Conservation (phyloP, 352 stramenopile genomes). For the Phytophthora megakarya region DNA sequence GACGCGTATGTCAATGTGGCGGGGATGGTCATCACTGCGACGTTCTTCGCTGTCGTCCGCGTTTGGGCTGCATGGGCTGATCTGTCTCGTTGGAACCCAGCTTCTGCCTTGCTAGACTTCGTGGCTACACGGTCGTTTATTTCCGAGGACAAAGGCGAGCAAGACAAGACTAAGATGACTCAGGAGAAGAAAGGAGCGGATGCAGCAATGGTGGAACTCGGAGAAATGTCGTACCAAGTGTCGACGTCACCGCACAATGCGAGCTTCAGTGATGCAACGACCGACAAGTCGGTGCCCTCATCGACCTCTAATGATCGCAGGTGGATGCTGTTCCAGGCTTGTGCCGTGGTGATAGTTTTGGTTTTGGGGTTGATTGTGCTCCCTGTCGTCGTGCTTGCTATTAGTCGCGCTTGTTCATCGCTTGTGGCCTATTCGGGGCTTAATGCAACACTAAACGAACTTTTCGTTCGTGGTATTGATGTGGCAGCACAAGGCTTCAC, state of each 20-base stretch:
- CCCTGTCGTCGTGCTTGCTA: slow-evolving; percentile 19
- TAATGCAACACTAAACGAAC: slow-evolving; percentile 50
- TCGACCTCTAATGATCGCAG: not conserved
- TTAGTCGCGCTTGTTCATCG: slow-evolving; percentile 21
- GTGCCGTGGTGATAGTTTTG: not conserved
- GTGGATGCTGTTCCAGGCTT: not conserved
- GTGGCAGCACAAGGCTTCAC: slow-evolving; percentile 26
- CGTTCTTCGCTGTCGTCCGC: slow-evolving; percentile 29
- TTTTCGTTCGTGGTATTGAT: slow-evolving; percentile 28
- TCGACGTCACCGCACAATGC: slow-evolving; percentile 16
- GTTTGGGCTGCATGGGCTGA: slow-evolving; percentile 29
- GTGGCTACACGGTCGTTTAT: not conserved
- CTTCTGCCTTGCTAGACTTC: slow-evolving; percentile 4
- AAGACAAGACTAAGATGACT: not conserved
- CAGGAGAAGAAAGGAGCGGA: not conserved
- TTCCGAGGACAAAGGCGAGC: not conserved
- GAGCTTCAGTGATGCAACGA: slow-evolving; percentile 13
- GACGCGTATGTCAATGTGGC: slow-evolving; percentile 31
- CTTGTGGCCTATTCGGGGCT: slow-evolving; percentile 42
- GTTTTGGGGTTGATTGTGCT: slow-evolving; percentile 19
- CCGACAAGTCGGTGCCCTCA: slow-evolving; percentile 1
- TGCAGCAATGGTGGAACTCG: slow-evolving; percentile 12
- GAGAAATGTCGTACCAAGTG: slow-evolving; percentile 14
- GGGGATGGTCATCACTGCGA: slow-evolving; percentile 10
- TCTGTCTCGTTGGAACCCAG: slow-evolving; percentile 39